Conservation (phyloP, 2,329 filamentous ascomycete species). For the Fusarium marasasianum region DNA sequence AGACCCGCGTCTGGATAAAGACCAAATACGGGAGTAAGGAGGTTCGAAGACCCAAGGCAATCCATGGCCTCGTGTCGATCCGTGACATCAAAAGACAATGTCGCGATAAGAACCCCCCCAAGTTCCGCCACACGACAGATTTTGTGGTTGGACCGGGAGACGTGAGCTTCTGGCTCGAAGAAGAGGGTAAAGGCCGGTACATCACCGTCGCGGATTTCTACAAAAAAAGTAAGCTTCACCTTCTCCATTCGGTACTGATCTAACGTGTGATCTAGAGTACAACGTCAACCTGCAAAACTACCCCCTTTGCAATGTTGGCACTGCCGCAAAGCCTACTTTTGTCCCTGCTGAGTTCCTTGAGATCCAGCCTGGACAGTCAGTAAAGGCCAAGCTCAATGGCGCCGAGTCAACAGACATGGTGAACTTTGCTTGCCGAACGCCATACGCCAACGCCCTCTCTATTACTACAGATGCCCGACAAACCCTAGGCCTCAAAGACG, state of each 20-base stretch:
- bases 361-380: slow-evolving; percentile 71
- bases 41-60: slow-evolving; percentile 44
- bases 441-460: slow-evolving; percentile 72
- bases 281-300: slow-evolving; percentile 48
- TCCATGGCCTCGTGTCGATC: slow-evolving; percentile 42
- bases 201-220: slow-evolving; percentile 57
- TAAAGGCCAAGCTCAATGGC: slow-evolving; percentile 66
- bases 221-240: slow-evolving; percentile 47
- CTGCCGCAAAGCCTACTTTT: slow-evolving; percentile 64
- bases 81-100: slow-evolving; percentile 34
- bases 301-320: slow-evolving; percentile 75
- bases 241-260: not conserved
- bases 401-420: slow-evolving; percentile 76
- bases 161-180: slow-evolving; percentile 46
- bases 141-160: slow-evolving; percentile 45
- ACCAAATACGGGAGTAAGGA: slow-evolving; percentile 46
- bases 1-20: slow-evolving; percentile 49
- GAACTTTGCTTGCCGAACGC: slow-evolving; percentile 73
- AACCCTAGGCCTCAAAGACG: slow-evolving; percentile 62
- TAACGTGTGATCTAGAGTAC: slow-evolving; percentile 47
- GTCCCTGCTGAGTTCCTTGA: slow-evolving; percentile 73
- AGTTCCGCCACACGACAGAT: slow-evolving; percentile 40
- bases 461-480: slow-evolving; percentile 67
- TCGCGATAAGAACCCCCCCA: slow-evolving; percentile 28
- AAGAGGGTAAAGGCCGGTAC: slow-evolving; percentile 41